phyloP scores from a whole-genome alignment of 2,329 filamentous ascomycete species.

The Verticillium zaregamsianum region DNA sequence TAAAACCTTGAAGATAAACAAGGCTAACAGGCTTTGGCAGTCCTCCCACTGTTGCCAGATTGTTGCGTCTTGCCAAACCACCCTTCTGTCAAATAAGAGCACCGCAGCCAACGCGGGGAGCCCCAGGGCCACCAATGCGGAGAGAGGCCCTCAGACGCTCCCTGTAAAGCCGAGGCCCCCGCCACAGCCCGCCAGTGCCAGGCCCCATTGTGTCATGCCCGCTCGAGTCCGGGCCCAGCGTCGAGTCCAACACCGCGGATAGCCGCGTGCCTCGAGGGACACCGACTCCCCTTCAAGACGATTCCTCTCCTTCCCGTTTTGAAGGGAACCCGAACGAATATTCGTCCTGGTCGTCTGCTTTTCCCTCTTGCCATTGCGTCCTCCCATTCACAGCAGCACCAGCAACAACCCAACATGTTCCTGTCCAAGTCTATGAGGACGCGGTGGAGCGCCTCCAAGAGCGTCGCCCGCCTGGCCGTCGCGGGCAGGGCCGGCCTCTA shows the following conservation, averaged over 20 bases:
- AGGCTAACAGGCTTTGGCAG: too few species aligned
- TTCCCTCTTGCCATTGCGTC: not conserved
- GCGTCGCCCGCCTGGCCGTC: conserved; percentile 29
- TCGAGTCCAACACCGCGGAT: conserved; percentile 14
- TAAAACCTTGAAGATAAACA: too few species aligned
- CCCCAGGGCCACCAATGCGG: not conserved
- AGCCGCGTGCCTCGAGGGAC: conserved; percentile 9
- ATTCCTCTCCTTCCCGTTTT: not conserved
- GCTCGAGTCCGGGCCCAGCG: not conserved
- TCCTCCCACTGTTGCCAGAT: too few species aligned
- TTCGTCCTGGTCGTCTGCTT: conserved; percentile 1
- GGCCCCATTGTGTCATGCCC: not conserved
- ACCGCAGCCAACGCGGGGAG: not conserved
- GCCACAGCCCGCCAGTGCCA: not conserved
- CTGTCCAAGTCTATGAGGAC: conserved; percentile 46
- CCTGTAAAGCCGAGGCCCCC: too few species aligned
- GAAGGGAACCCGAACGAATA: not conserved
- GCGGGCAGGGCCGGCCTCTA: conserved; percentile 18
- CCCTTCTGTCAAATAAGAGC: too few species aligned
- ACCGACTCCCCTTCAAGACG: conserved; percentile 4
- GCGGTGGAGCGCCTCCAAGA: conserved; percentile 39
- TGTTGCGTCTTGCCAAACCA: too few species aligned
- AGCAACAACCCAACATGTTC: conserved; percentile 42
- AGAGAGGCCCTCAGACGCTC: not conserved
- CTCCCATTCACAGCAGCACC: not conserved